Percentiles rank a stretch among this genome's conserved stretches.
Evolutionary conservation across 257 asterid genomes (phyloP).

Genomic region (Plantago ovata): DNA sequence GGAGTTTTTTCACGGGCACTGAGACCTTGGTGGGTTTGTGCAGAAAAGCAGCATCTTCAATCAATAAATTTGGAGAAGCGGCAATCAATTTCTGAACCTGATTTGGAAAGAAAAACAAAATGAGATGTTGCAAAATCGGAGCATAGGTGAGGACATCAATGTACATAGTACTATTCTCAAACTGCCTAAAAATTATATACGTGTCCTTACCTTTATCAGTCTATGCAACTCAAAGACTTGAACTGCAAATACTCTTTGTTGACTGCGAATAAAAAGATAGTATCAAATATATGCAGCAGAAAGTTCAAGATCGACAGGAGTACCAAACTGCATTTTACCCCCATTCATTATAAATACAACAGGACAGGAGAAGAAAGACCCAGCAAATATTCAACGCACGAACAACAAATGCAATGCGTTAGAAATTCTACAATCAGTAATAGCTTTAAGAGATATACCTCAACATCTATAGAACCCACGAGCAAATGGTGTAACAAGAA

Average conservation of each 20-base stretch:
- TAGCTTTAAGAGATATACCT: neutral
- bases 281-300: constrained; percentile 1
- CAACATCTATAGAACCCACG: neutral
- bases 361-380: neutral
- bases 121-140: neutral
- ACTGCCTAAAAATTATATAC: constrained; percentile 2
- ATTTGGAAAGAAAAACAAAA: constrained; percentile 4
- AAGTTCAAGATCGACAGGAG: constrained; percentile 12
- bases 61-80: constrained; percentile 53
- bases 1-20: constrained; percentile 39
- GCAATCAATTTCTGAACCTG: constrained; percentile 86
- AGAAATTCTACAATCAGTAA: constrained; percentile 3
- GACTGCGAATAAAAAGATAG: constrained; percentile 43
- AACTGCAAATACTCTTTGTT: constrained; percentile 83
- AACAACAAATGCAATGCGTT: neutral
- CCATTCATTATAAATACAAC: neutral
- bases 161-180: neutral
- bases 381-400: neutral
- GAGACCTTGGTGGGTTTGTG: constrained; percentile 36
- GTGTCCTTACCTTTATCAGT: constrained; percentile 58
- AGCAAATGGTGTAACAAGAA: neutral
- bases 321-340: neutral
- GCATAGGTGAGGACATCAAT: neutral
- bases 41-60: constrained; percentile 40
- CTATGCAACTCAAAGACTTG: constrained; percentile 97